These are phyloP conservation scores for Strobilomyces echinocephalus DNA, from an alignment of 768 basidiomycete species.

Conservation along the genomic window DNA sequence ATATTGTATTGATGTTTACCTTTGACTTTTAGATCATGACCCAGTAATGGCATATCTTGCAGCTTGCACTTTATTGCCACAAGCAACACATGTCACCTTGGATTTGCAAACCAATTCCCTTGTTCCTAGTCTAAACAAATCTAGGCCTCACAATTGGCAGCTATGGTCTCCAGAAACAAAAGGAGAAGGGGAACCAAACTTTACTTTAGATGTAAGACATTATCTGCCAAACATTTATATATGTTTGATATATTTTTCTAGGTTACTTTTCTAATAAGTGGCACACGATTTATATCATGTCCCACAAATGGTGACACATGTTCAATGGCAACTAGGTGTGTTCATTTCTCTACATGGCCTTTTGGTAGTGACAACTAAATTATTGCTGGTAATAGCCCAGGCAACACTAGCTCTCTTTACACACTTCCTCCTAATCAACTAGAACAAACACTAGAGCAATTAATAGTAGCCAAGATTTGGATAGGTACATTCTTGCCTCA, in stretches of 20 bases:
- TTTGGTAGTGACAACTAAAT: background rate
- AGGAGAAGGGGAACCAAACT: background rate
- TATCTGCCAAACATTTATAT: too few relatives aligned
- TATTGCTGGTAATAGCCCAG: background rate
- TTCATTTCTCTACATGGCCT: too few relatives aligned
- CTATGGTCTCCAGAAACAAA: constrained; percentile 1
- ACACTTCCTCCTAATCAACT: background rate
- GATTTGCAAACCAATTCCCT: constrained; percentile 1
- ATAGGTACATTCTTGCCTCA: background rate
- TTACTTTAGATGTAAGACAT: background rate
- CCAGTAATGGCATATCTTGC: constrained; percentile 4
- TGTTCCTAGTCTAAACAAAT: background rate
- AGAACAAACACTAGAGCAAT: background rate
- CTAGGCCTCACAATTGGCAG: background rate
- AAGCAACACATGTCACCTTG: background rate
- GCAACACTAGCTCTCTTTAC: background rate
- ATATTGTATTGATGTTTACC: too few relatives aligned
- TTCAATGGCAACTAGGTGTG: too few relatives aligned
- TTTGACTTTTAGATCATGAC: background rate
- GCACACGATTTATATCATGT: too few relatives aligned
- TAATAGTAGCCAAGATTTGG: constrained; percentile 9
- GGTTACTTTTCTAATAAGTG: too few relatives aligned
- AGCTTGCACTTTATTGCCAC: constrained; percentile 3
- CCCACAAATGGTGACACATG: too few relatives aligned
- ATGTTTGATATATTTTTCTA: too few relatives aligned